Percentiles rank a stretch among this genome's conserved stretches.
These are phyloP conservation scores for Serendipita sp. DNA, from an alignment of 768 basidiomycete species.

Conservation along the genomic window DNA sequence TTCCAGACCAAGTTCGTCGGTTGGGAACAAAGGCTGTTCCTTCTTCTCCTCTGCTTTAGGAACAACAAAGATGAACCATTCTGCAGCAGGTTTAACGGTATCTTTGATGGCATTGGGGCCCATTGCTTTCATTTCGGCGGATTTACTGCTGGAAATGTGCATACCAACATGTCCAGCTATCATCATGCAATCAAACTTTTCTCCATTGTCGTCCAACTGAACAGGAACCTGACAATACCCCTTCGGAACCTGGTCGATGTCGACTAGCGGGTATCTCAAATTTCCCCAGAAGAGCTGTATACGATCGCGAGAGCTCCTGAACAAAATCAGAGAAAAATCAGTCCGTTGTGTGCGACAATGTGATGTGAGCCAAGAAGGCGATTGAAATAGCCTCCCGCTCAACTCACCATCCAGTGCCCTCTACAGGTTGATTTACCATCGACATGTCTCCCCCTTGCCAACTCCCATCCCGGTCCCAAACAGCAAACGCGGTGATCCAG, in stretches of 20 bases:
- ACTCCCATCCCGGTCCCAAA: slow-evolving; percentile 19
- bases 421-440: neutral
- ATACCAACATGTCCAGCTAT: neutral
- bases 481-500: slow-evolving; percentile 27
- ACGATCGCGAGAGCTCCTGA: neutral
- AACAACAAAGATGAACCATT: neutral
- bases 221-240: neutral
- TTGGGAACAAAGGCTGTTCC: too few relatives aligned
- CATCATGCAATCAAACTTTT: neutral
- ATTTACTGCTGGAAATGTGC: too few relatives aligned
- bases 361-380: neutral
- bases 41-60: neutral
- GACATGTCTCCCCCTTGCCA: slow-evolving; percentile 17
- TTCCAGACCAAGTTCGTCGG: too few relatives aligned
- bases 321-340: neutral
- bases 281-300: neutral
- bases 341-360: too few relatives aligned
- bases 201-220: neutral
- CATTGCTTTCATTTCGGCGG: too few relatives aligned
- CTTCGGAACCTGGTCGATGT: neutral
- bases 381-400: neutral
- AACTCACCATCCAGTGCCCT: neutral
- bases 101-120: neutral
- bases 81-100: neutral
- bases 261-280: neutral